These are phyloP conservation scores for Adansonia digitata DNA, from an alignment of 345 rosid species.

Conservation along the genomic window DNA sequence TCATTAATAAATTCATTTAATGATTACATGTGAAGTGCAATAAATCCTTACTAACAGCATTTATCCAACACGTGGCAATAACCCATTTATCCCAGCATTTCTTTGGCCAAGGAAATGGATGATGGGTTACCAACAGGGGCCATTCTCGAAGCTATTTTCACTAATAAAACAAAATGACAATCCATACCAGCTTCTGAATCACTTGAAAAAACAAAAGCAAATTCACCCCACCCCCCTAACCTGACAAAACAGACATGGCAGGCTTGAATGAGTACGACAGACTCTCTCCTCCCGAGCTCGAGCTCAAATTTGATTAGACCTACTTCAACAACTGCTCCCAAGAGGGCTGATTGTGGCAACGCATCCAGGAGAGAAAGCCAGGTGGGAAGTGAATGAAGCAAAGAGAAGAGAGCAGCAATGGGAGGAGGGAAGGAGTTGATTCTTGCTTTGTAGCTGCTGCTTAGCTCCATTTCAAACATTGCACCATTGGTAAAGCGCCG, in stretches of 20 bases:
- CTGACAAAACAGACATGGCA: conserved; percentile 31
- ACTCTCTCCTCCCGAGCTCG: conserved; percentile 33
- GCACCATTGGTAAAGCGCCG: conserved; percentile 55
- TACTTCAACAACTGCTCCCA: conserved; percentile 7
- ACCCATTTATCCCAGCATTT: conserved; percentile 26
- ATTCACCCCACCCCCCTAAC: not conserved
- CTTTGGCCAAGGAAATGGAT: conserved; percentile 37
- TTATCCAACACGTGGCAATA: conserved; percentile 29
- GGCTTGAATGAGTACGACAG: conserved; percentile 49
- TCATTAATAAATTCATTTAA: too few relatives aligned
- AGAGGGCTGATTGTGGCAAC: conserved; percentile 21
- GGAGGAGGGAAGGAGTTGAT: conserved; percentile 67
- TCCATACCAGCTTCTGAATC: not conserved
- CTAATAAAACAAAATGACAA: not conserved
- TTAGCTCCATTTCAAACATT: conserved; percentile 36
- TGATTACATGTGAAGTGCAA: too few relatives aligned
- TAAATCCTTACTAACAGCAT: too few relatives aligned
- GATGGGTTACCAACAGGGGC: not conserved
- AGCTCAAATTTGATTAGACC: conserved; percentile 17
- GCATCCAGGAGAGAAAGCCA: conserved; percentile 28
- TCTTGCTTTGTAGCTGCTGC: conserved; percentile 45
- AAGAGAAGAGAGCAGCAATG: conserved; percentile 30
- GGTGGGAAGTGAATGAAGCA: conserved; percentile 25
- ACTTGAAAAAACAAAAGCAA: not conserved
- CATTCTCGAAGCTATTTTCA: not conserved